A percentile compares a stretch with the other conserved stretches of the same genome.
phyloP scores from a whole-genome alignment of 352 stramenopile genomes.

The Phytophthora capsici region DNA sequence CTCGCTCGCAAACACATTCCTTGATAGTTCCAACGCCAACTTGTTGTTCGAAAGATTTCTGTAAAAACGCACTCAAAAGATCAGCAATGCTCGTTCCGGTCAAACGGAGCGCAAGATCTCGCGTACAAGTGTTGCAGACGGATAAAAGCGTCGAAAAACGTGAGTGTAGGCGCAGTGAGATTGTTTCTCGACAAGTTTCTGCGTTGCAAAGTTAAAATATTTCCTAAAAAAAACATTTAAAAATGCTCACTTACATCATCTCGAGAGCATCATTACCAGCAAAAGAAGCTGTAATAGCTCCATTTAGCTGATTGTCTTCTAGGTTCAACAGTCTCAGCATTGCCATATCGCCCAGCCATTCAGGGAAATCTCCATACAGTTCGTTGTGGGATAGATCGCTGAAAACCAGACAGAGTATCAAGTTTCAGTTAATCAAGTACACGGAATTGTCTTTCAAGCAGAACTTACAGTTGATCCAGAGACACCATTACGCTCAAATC shows the following conservation, averaged over 20 bases:
- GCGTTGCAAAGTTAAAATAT: neutral
- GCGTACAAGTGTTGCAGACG: slow-evolving; percentile 49
- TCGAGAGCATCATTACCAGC: slow-evolving; percentile 66
- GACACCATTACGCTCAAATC: slow-evolving; percentile 74
- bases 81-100: neutral
- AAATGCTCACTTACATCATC: slow-evolving; percentile 47
- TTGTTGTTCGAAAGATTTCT: slow-evolving; percentile 63
- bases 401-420: neutral
- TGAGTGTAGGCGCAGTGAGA: slow-evolving; percentile 34
- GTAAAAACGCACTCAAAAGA: neutral
- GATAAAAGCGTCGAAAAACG: slow-evolving; percentile 46
- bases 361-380: slow-evolving; percentile 57
- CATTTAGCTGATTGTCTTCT: slow-evolving; percentile 48
- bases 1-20: slow-evolving; percentile 49
- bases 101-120: neutral
- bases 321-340: slow-evolving; percentile 71
- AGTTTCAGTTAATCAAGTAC: neutral
- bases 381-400: slow-evolving; percentile 68
- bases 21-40: slow-evolving; percentile 41
- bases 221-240: neutral
- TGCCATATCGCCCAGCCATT: slow-evolving; percentile 71
- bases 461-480: slow-evolving; percentile 72
- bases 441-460: neutral
- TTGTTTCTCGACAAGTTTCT: slow-evolving; percentile 54
- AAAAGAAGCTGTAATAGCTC: slow-evolving; percentile 56